A percentile compares a stretch with the other conserved stretches of the same genome.
phyloP scores from a whole-genome alignment of 352 stramenopile species.

The Phytophthora colocasiae region DNA sequence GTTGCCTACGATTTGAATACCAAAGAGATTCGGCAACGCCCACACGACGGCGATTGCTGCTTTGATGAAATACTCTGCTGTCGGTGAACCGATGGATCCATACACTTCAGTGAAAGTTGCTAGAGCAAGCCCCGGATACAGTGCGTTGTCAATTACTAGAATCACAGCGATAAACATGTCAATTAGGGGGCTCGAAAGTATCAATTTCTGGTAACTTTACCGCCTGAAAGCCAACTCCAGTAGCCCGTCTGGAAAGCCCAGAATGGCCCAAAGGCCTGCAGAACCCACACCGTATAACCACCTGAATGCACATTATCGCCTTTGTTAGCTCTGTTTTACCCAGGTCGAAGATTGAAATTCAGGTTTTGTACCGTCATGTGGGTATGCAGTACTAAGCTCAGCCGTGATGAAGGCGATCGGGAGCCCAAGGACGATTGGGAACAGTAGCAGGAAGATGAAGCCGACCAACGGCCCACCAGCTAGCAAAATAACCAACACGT shows the following conservation, averaged over 20 bases:
- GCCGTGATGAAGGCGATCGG: conserved; percentile 94
- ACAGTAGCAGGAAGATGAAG: conserved; percentile 88
- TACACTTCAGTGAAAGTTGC: conserved; percentile 54
- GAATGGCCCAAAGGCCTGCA: conserved; percentile 91
- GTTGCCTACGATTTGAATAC: conserved; percentile 87
- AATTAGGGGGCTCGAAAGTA: neutral
- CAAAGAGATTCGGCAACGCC: conserved; percentile 55
- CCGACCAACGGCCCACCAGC: conserved; percentile 72
- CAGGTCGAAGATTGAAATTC: neutral
- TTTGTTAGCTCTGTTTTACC: neutral
- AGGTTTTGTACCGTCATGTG: conserved; percentile 52
- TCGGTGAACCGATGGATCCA: conserved; percentile 37
- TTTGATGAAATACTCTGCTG: conserved; percentile 55
- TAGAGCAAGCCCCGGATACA: conserved; percentile 90
- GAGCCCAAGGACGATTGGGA: conserved; percentile 91
- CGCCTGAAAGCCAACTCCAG: conserved; percentile 86
- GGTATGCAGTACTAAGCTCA: conserved; percentile 93
- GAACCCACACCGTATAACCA: conserved; percentile 92
- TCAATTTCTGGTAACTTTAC: neutral
- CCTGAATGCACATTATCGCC: conserved; percentile 1
- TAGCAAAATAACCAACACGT: conserved; percentile 4
- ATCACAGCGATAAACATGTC: neutral
- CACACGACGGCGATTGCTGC: conserved; percentile 48
- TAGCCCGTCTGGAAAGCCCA: conserved; percentile 87
- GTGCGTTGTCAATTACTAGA: conserved; percentile 90